These are phyloP conservation scores for Senna siamea DNA, from an alignment of 306 rosid species.

Conservation along the genomic window DNA sequence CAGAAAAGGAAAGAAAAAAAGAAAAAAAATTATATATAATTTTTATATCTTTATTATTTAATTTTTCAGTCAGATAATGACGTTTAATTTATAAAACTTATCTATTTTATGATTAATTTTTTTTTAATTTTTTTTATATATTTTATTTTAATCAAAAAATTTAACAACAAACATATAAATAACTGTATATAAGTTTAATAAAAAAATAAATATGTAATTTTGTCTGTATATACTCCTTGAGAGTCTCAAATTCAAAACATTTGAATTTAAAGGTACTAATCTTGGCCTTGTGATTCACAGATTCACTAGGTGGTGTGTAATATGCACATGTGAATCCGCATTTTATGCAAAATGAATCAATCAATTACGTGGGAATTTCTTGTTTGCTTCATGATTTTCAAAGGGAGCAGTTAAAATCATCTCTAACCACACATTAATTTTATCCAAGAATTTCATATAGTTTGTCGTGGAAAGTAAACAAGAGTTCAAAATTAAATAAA, in stretches of 20 bases:
- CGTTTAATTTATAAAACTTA: too few species aligned
- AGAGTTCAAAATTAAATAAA: slow-evolving; percentile 31
- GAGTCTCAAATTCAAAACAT: slow-evolving; percentile 49
- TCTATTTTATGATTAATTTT: too few species aligned
- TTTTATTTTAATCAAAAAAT: too few species aligned
- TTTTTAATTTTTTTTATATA: too few species aligned
- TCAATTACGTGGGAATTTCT: slow-evolving; percentile 50
- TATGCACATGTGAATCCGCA: slow-evolving; percentile 80
- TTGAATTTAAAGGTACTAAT: slow-evolving; percentile 49
- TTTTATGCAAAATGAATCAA: slow-evolving; percentile 68
- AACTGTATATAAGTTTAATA: too few species aligned
- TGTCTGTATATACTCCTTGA: slow-evolving; percentile 48
- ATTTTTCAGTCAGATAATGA: too few species aligned
- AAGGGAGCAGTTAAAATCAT: slow-evolving; percentile 89
- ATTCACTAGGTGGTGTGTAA: too few species aligned
- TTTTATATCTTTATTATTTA: too few species aligned
- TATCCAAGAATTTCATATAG: slow-evolving; percentile 46
- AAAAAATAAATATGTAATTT: slow-evolving; percentile 51
- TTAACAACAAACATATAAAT: too few species aligned
- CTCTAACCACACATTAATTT: slow-evolving; percentile 39
- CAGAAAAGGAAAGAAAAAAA: slow-evolving; percentile 43
- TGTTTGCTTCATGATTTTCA: slow-evolving; percentile 87
- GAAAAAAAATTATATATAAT: too few species aligned
- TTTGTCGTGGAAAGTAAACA: slow-evolving; percentile 74
- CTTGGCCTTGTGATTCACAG: too few species aligned